A percentile compares a stretch with the other conserved stretches of the same genome.
Evolutionary conservation across 768 basidiomycete species (phyloP).

Genomic region (Nidula microcarpa): DNA sequence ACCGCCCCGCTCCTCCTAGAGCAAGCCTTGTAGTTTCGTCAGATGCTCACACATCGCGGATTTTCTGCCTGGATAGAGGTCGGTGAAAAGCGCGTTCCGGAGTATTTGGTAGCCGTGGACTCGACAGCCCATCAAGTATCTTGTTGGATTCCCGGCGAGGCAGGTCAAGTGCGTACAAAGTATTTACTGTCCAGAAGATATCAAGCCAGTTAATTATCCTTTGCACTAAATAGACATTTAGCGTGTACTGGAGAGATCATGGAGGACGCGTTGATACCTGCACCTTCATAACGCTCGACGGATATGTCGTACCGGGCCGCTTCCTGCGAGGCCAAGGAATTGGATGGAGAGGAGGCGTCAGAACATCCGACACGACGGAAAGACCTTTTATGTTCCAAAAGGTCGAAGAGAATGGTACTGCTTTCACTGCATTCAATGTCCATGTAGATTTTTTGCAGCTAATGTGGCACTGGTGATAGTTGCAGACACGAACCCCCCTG

Average conservation of each 20-base stretch:
- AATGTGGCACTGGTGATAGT: too few relatives aligned
- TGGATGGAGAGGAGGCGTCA: slow-evolving; percentile 49
- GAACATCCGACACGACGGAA: slow-evolving; percentile 47
- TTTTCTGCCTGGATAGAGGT: slow-evolving; percentile 71
- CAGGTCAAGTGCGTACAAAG: slow-evolving; percentile 43
- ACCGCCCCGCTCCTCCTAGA: neutral
- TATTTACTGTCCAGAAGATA: too few relatives aligned
- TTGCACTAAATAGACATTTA: slow-evolving; percentile 43
- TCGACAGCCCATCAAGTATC: slow-evolving; percentile 39
- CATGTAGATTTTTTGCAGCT: too few relatives aligned
- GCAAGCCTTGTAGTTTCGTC: neutral
- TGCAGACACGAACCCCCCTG: too few relatives aligned
- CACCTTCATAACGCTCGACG: slow-evolving; percentile 63
- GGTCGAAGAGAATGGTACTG: slow-evolving; percentile 31
- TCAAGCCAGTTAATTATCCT: neutral
- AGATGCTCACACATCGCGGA: slow-evolving; percentile 52
- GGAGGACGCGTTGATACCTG: slow-evolving; percentile 53
- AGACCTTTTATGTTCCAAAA: slow-evolving; percentile 60
- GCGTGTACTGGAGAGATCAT: slow-evolving; percentile 63
- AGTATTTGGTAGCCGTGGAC: slow-evolving; percentile 55
- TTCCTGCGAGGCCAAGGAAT: slow-evolving; percentile 57
- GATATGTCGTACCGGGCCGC: slow-evolving; percentile 56
- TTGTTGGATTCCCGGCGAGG: slow-evolving; percentile 67
- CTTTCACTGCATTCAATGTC: too few relatives aligned
- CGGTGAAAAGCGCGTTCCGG: slow-evolving; percentile 43